Evolutionary conservation across 2,329 filamentous ascomycete species (phyloP), one percentile per base, ranked within the genome.

Genomic region (Alternaria gaisen): DNA sequence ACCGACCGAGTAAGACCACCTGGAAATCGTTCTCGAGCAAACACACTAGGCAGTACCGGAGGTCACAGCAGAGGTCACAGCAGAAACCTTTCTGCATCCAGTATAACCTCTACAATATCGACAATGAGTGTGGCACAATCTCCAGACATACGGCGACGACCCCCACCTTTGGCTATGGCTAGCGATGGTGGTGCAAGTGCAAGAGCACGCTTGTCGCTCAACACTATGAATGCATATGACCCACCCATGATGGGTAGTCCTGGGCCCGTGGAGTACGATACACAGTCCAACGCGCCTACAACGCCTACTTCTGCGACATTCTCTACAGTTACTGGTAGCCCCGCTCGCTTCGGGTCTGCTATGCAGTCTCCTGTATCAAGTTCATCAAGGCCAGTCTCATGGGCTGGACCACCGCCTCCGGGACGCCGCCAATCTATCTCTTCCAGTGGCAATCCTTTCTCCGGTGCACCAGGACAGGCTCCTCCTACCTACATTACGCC

Each of bases 271-370:
- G 83, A 82, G 38, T 90, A 90, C 68, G 85, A 88, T 26, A 84
- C 86, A 4, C 85, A 88, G 7, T 91, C 92, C 3, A 88, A 86
- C 60, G 91, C 91, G 36, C 91, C 90, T 65, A 91, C 90, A 72
- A 97, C 93, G 3, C 93, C 93, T 3, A 93, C 91, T 0, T 94
- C 93, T 1, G 88, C 91, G 11, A 92, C 91, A 0, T 96, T 93
- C 70, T 93, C 93, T 0, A 89, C 88, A 1, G 90, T 88, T 0
- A 89, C 89, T 53, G 90, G 87, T 63, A 97, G 93, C 74, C 93
- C 93, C 47, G 71, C 71, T 5, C 87, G 88, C 53, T 95, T 90
- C 84, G 85, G 84, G 6, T 87, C 89, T 2, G 83, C 82, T 0
- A 82, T 93, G 56, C 85, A 87, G 14, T 97, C 93, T n/a, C 92